phyloP scores from a whole-genome alignment of 768 basidiomycete species.

The Strobilomyces confusus region DNA sequence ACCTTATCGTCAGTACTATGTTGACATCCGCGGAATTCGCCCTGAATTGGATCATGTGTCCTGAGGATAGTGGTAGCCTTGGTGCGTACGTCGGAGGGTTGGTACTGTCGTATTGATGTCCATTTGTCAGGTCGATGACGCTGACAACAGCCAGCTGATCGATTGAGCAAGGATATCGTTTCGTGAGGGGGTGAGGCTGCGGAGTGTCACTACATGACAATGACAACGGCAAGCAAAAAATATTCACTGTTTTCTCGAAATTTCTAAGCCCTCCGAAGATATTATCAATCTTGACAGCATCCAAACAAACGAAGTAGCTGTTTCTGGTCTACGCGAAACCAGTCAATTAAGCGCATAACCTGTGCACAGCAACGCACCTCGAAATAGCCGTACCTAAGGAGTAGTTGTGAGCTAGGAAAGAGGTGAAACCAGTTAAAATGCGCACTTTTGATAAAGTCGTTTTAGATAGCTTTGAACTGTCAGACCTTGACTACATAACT shows the following conservation, averaged over 20 bases:
- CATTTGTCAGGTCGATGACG: conserved; percentile 67
- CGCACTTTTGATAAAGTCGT: conserved; percentile 58
- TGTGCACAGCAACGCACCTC: conserved; percentile 40
- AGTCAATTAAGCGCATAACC: background rate
- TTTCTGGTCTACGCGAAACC: conserved; percentile 60
- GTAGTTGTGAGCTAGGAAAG: background rate
- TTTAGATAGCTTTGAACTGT: conserved; percentile 56
- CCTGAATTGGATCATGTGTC: conserved; percentile 84
- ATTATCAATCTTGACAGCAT: conserved; percentile 56
- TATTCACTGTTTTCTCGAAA: conserved; percentile 40
- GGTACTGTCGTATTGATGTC: conserved; percentile 63
- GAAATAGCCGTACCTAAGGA: conserved; percentile 69
- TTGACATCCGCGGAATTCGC: conserved; percentile 42
- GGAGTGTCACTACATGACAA: background rate
- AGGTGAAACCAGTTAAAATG: background rate
- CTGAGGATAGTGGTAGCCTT: conserved; percentile 63
- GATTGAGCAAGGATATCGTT: conserved; percentile 57
- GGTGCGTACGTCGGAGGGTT: conserved; percentile 66
- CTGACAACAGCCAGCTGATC: conserved; percentile 57
- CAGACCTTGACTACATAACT: conserved; percentile 47
- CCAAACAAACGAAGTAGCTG: conserved; percentile 75
- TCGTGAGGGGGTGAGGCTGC: conserved; percentile 19
- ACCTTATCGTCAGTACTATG: conserved; percentile 72
- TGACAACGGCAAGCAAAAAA: background rate
- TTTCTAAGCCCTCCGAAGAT: conserved; percentile 69